These are phyloP conservation scores for Botryotinia convoluta DNA, from an alignment of 2,329 filamentous ascomycete genomes.

Conservation along the genomic window DNA sequence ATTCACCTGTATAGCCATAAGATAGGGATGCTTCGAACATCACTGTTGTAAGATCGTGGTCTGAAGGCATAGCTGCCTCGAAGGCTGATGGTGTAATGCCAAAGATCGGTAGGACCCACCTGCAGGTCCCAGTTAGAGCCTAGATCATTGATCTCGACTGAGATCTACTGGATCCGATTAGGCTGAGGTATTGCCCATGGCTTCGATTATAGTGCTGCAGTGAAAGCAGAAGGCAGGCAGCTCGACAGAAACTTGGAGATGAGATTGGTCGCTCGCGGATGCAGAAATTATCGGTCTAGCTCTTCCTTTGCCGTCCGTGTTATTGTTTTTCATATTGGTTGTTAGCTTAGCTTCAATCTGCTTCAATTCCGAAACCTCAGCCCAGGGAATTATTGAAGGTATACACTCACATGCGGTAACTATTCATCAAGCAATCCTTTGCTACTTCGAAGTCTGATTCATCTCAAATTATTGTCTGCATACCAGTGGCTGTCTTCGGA, in stretches of 20 bases:
- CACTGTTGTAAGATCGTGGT: not conserved
- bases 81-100: not conserved
- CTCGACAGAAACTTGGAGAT: not conserved
- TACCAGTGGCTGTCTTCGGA: not conserved
- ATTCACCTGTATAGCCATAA: not conserved
- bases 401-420: not conserved
- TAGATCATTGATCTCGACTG: not conserved
- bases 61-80: not conserved
- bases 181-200: not conserved
- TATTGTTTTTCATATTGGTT: not conserved
- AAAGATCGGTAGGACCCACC: not conserved
- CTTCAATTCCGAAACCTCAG: not conserved
- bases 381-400: not conserved
- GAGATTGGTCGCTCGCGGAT: not conserved
- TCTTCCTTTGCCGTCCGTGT: not conserved
- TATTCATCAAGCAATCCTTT: not conserved
- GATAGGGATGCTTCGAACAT: not conserved
- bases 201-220: not conserved
- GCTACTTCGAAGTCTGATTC: not conserved
- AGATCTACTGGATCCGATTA: not conserved
- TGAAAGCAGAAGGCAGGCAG: not conserved
- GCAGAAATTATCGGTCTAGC: not conserved
- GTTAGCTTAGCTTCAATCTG: not conserved
- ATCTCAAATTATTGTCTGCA: not conserved
- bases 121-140: not conserved